Evolutionary conservation across 164 flowering plant species (phyloP).

Genomic region (Magnolia kwangsiensis): DNA sequence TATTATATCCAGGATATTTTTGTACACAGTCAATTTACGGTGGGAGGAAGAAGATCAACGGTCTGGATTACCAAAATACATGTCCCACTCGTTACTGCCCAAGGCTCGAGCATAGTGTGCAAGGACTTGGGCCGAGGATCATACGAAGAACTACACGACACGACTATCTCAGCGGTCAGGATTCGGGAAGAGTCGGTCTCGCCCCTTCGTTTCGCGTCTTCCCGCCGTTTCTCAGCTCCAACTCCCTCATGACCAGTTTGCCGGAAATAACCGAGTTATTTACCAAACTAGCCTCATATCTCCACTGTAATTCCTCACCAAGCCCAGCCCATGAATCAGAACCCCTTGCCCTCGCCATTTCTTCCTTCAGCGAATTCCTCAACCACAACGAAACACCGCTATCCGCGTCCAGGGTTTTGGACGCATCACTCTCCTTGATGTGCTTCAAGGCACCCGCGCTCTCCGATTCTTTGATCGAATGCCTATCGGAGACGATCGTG

Average conservation of each 20-base stretch:
- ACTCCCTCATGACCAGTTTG: constrained; percentile 18
- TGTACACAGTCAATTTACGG: too few species aligned
- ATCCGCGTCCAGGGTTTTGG: constrained; percentile 38
- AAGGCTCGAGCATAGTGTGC: too few species aligned
- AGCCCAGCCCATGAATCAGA: constrained; percentile 9
- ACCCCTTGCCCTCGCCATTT: constrained; percentile 23
- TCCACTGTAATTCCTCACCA: constrained; percentile 15
- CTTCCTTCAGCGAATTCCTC: constrained; percentile 47
- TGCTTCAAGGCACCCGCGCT: constrained; percentile 68
- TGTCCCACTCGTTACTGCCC: too few species aligned
- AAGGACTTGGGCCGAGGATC: too few species aligned
- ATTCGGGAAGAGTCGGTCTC: too few species aligned
- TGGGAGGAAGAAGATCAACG: too few species aligned
- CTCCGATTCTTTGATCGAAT: constrained; percentile 32
- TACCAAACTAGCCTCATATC: constrained; percentile 38
- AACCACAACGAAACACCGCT: constrained; percentile 26
- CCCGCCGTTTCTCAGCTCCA: too few species aligned
- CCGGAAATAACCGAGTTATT: constrained; percentile 46
- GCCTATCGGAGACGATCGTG: constrained; percentile 38
- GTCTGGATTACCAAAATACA: too few species aligned
- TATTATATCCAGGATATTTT: too few species aligned
- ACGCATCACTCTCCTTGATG: constrained; percentile 66
- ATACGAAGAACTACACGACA: too few species aligned
- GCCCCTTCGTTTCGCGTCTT: background rate
- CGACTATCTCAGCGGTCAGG: too few species aligned